Conservation (phyloP, 768 basidiomycete species). For the Trametes meyenii region DNA sequence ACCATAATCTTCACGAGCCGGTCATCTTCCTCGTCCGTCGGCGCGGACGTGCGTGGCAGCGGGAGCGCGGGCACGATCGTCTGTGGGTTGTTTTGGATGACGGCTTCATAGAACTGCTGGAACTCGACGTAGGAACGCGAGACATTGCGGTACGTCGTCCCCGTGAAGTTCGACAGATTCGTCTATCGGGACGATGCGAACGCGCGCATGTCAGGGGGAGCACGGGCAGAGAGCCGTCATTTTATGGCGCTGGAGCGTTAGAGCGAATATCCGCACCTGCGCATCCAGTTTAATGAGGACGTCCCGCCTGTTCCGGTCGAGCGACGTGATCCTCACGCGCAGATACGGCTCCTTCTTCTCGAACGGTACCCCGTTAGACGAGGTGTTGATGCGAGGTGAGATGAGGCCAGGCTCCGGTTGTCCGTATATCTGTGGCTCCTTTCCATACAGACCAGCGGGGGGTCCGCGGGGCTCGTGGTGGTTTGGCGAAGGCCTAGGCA, state of each 20-base stretch:
- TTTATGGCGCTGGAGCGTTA: background rate
- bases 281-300: constrained; percentile 94
- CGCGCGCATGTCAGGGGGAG: background rate
- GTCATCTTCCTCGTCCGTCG: constrained; percentile 98
- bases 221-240: background rate
- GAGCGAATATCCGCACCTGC: constrained; percentile 58
- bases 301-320: constrained; percentile 95
- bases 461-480: constrained; percentile 39
- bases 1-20: constrained; percentile 92
- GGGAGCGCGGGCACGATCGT: constrained; percentile 96
- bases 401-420: constrained; percentile 83
- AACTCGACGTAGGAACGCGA: constrained; percentile 96
- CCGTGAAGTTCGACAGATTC: constrained; percentile 89
- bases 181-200: constrained; percentile 54
- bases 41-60: constrained; percentile 94
- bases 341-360: constrained; percentile 85
- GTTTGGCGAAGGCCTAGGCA: constrained; percentile 63
- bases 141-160: constrained; percentile 88
- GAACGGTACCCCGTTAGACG: constrained; percentile 68
- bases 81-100: constrained; percentile 90
- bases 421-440: constrained; percentile 85
- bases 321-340: constrained; percentile 82
- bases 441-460: constrained; percentile 60
- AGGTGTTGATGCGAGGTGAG: constrained; percentile 67
- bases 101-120: constrained; percentile 89